These are phyloP conservation scores for Podaxis pistillaris DNA, from an alignment of 768 basidiomycete genomes.

Conservation along the genomic window DNA sequence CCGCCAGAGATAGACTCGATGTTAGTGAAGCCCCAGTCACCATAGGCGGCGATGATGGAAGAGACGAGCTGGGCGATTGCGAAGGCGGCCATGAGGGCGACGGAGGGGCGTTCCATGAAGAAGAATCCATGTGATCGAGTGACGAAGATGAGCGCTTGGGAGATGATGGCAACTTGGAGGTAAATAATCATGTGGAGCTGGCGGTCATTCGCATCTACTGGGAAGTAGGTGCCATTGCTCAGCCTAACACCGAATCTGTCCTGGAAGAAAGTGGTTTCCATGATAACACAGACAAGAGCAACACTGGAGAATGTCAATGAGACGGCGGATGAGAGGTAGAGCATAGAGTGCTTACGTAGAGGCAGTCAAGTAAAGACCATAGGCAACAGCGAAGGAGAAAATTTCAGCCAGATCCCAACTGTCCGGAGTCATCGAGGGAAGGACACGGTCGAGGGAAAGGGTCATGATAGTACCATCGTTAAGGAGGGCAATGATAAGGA, in stretches of 20 bases:
- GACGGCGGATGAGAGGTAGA: constrained; percentile 13
- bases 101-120: constrained; percentile 96
- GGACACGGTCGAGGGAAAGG: constrained; percentile 90
- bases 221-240: constrained; percentile 19
- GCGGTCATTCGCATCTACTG: constrained; percentile 54
- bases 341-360: constrained; percentile 71
- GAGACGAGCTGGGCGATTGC: constrained; percentile 91
- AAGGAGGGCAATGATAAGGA: constrained; percentile 93
- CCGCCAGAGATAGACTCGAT: constrained; percentile 80
- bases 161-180: constrained; percentile 97
- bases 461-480: constrained; percentile 99
- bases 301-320: constrained; percentile 42
- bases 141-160: constrained; percentile 95
- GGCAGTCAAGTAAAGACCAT: constrained; percentile 88
- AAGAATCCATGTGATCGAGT: constrained; percentile 94
- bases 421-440: constrained; percentile 93
- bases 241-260: constrained; percentile 76
- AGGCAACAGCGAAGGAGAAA: constrained; percentile 92
- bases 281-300: constrained; percentile 76
- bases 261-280: constrained; percentile 90
- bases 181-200: constrained; percentile 88
- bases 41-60: constrained; percentile 94
- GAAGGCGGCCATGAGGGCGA: constrained; percentile 90
- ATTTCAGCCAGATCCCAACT: constrained; percentile 97
- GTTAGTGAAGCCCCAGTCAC: constrained; percentile 91